phyloP scores from a whole-genome alignment of 768 basidiomycete species.

The Pleurotus salmoneostramineus region DNA sequence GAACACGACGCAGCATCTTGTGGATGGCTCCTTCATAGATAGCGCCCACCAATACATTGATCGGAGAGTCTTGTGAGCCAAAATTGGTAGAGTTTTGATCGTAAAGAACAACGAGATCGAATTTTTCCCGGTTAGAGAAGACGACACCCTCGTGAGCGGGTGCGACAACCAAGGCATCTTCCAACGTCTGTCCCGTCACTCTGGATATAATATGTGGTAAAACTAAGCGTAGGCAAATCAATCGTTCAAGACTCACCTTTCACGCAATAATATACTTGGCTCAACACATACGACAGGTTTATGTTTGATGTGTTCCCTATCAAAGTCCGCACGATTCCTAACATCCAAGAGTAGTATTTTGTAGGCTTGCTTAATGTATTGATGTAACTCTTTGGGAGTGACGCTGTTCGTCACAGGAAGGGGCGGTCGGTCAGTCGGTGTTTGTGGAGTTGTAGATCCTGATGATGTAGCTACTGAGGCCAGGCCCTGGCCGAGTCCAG shows the following conservation, averaged over 20 bases:
- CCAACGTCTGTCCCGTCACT: slow-evolving; percentile 61
- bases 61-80: slow-evolving; percentile 42
- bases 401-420: slow-evolving; percentile 60
- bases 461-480: background rate
- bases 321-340: slow-evolving; percentile 73
- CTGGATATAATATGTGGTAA: no score
- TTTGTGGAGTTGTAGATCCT: slow-evolving; percentile 27
- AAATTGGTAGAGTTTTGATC: slow-evolving; percentile 61
- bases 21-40: slow-evolving; percentile 74
- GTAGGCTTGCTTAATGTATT: slow-evolving; percentile 46
- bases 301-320: slow-evolving; percentile 65
- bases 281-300: slow-evolving; percentile 81
- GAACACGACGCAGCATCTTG: slow-evolving; percentile 68
- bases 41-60: slow-evolving; percentile 58
- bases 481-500: background rate
- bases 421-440: slow-evolving; percentile 37
- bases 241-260: slow-evolving; percentile 47
- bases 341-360: slow-evolving; percentile 81
- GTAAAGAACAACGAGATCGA: slow-evolving; percentile 85
- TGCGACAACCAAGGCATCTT: slow-evolving; percentile 67
- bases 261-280: slow-evolving; percentile 66
- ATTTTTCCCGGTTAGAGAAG: slow-evolving; percentile 85
- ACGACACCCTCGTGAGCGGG: slow-evolving; percentile 67
- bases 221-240: slow-evolving; percentile 8
- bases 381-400: slow-evolving; percentile 52